These are phyloP conservation scores for Nitzschia sp. DNA, from an alignment of 108 stramenopile species.

Conservation along the genomic window DNA sequence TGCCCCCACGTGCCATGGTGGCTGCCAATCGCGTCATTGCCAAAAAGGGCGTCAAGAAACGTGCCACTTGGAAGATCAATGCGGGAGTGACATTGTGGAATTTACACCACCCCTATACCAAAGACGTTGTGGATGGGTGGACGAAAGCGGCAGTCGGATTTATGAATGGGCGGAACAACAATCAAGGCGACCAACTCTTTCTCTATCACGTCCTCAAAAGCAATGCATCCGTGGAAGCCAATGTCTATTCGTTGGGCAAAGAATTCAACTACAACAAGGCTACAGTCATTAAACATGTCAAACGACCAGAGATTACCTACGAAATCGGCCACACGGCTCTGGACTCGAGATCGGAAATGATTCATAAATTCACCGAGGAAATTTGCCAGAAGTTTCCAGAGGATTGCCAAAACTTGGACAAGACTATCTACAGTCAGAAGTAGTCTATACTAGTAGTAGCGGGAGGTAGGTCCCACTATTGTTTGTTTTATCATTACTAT, in stretches of 20 bases:
- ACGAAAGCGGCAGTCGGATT: constrained; percentile 14
- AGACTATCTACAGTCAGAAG: constrained; percentile 16
- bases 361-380: constrained; percentile 3
- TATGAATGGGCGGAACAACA: constrained; percentile 23
- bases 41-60: constrained; percentile 11
- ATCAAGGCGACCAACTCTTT: constrained; percentile 30
- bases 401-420: constrained; percentile 3
- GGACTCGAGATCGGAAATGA: background rate
- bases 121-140: constrained; percentile 19
- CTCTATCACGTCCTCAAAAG: constrained; percentile 24
- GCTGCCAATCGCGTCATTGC: constrained; percentile 31
- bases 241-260: constrained; percentile 4
- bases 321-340: constrained; percentile 12
- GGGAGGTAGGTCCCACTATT: too few species aligned
- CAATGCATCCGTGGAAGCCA: constrained; percentile 5
- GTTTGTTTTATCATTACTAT: too few species aligned
- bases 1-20: constrained; percentile 9
- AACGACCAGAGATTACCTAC: constrained; percentile 18
- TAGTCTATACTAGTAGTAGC: too few species aligned
- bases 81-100: constrained; percentile 44
- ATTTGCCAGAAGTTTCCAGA: constrained; percentile 3
- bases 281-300: constrained; percentile 38
- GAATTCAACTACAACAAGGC: constrained; percentile 38
- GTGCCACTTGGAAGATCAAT: constrained; percentile 39
- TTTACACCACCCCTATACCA: constrained; percentile 21